A percentile compares a stretch with the other conserved stretches of the same genome.
Conservation (phyloP, 257 asterid species). For the Solanum megistacrolobum region DNA sequence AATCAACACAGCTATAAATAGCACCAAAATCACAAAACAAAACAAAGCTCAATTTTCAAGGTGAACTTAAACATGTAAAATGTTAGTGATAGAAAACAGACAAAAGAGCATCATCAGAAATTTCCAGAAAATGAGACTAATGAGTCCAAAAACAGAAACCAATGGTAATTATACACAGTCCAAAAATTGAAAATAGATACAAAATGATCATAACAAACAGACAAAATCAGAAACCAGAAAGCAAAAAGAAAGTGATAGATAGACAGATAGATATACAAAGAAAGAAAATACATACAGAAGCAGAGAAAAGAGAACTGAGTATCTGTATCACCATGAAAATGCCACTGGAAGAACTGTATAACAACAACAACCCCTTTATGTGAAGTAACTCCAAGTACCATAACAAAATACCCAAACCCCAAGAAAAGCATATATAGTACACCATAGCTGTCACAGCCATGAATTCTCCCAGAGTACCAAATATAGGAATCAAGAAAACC, state of each 20-base stretch:
- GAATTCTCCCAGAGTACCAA: slow-evolving; percentile 2
- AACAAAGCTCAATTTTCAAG: neutral
- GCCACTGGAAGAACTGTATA: neutral
- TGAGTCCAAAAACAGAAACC: neutral
- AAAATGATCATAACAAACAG: neutral
- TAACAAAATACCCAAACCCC: slow-evolving; percentile 1
- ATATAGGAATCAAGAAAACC: neutral
- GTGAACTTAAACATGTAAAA: neutral
- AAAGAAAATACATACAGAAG: neutral
- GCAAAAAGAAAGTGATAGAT: neutral
- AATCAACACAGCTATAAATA: neutral
- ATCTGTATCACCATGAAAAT: neutral
- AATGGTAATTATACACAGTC: neutral
- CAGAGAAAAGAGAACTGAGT: neutral
- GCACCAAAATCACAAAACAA: neutral
- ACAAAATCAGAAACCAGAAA: neutral
- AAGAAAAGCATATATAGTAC: slow-evolving; percentile 4
- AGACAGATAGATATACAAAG: neutral
- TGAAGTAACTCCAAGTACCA: slow-evolving; percentile 7
- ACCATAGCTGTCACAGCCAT: slow-evolving; percentile 8
- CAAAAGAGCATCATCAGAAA: neutral
- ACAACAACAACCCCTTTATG: neutral
- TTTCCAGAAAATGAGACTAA: neutral
- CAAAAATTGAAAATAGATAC: neutral
- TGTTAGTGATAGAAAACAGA: neutral